Evolutionary conservation across 345 rosid genomes (phyloP), one percentile per base, ranked within the genome.

Genomic region (Aquilaria yunnanensis): DNA sequence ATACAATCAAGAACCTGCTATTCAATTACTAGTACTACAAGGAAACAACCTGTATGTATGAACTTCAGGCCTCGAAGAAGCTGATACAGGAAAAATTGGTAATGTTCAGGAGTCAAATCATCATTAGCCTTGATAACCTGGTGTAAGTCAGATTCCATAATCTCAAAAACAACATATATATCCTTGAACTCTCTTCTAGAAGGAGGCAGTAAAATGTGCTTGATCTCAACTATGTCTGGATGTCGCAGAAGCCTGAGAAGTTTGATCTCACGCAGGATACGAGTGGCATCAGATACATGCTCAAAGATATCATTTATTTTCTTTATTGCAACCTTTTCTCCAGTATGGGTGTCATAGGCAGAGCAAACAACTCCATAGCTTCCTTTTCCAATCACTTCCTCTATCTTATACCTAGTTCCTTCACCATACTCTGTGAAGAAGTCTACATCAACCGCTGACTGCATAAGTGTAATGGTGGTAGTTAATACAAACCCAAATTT

Each of bases 11-110:
- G 12, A 12, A 43, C 43, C 5, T 5, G 43, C 8, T 9, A 37
- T 29, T 43, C 1, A 41, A 31, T 43, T 32, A 31, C 41, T 14
- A 60, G 9, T 34, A 32, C 23, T 49, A 37, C 4, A 57, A 14
- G 57, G 47, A 51, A 32, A 53, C 64, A 71, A 92, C 98, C 98
- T 83, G 98, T 89, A 77, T 92, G 98, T 61, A 92, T 89, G 72
- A 85, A 92, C 74, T 92, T 92, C 71, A 92, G 78, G 59, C 96
- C 98, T 66, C 96, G 61, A 47, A 64, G 68, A 51, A 64, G 61
- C 70, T 78, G 82, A 56, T 78, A 78, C 56, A 78, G 79, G 51
- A 78, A 78, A 65, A 78, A 78, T 34, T 78, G 82, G 60, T 78
- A 78, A 61, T 78, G 82, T 53, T 78, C 82, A 10, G 62, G 76